A percentile compares a stretch with the other conserved stretches of the same genome.
Conservation (phyloP, 73 alveolate species). For the Paramecium tetraurelia region DNA sequence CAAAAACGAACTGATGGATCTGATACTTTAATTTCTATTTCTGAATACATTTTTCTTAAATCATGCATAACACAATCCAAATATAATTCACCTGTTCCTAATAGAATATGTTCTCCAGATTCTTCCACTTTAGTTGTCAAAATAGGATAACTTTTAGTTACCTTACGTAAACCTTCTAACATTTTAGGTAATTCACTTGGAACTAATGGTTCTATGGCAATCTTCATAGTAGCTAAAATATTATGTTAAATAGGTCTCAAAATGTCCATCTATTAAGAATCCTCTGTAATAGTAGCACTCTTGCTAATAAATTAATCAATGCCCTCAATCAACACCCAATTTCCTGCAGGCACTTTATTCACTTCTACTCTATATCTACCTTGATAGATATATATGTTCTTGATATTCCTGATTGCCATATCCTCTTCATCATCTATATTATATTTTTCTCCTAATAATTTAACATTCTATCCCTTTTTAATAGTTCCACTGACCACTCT, state of each 20-base stretch:
- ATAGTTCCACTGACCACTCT: slow-evolving; percentile 97
- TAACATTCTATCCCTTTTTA: slow-evolving; percentile 86
- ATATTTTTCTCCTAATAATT: slow-evolving; percentile 93
- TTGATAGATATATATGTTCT: slow-evolving; percentile 77
- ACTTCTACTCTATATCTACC: slow-evolving; percentile 85
- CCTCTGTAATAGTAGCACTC: slow-evolving; percentile 82
- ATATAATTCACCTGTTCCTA: slow-evolving; percentile 99
- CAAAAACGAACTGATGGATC: slow-evolving; percentile 97
- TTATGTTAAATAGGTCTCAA: slow-evolving; percentile 76
- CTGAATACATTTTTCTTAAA: slow-evolving; percentile 95
- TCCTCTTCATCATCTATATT: slow-evolving; percentile 96
- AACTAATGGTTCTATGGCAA: slow-evolving; percentile 98
- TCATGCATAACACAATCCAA: slow-evolving; percentile 98
- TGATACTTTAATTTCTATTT: slow-evolving; percentile 96
- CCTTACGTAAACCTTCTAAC: slow-evolving; percentile 97
- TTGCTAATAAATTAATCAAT: slow-evolving; percentile 81
- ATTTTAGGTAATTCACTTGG: slow-evolving; percentile 99
- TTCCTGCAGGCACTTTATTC: slow-evolving; percentile 86
- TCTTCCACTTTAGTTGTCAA: slow-evolving; percentile 92
- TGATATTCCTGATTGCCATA: slow-evolving; percentile 73
- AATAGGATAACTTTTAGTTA: slow-evolving; percentile 92
- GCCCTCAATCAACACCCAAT: slow-evolving; percentile 92
- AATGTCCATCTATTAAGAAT: slow-evolving; percentile 66
- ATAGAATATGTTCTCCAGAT: slow-evolving; percentile 98
- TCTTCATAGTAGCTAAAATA: slow-evolving; percentile 84